These are phyloP conservation scores for Rhodamnia argentea DNA, from an alignment of 345 rosid species.

Conservation along the genomic window DNA sequence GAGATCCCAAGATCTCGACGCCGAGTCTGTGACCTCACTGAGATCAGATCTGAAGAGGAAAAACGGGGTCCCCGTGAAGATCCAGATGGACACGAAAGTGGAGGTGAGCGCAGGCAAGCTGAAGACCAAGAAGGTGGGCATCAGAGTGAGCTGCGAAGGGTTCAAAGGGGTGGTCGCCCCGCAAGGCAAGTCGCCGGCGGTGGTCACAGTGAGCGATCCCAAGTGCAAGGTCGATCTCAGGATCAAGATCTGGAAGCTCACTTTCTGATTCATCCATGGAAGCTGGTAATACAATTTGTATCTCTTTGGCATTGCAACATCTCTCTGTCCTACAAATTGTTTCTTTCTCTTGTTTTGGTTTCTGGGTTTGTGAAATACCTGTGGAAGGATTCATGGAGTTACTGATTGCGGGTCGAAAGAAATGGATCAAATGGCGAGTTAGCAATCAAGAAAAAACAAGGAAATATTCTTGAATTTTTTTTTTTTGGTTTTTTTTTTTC, in stretches of 20 bases:
- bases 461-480: background rate
- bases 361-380: background rate
- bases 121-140: slow-evolving; percentile 71
- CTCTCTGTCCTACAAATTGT: background rate
- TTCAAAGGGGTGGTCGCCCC: slow-evolving; percentile 52
- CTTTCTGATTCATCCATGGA: slow-evolving; percentile 18
- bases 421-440: background rate
- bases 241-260: slow-evolving; percentile 90
- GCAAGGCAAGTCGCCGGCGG: slow-evolving; percentile 58
- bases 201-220: slow-evolving; percentile 36
- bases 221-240: slow-evolving; percentile 84
- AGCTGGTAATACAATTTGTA: background rate
- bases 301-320: background rate
- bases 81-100: slow-evolving; percentile 62
- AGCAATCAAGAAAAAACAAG: background rate
- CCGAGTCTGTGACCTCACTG: slow-evolving; percentile 47
- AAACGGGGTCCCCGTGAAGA: slow-evolving; percentile 35
- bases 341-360: background rate
- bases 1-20: slow-evolving; percentile 55
- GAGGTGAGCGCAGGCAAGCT: slow-evolving; percentile 41
- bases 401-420: background rate
- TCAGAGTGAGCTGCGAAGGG: slow-evolving; percentile 63
- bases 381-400: background rate
- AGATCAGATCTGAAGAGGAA: slow-evolving; percentile 68
- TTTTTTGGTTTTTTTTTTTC: background rate